A percentile compares a stretch with the other conserved stretches of the same genome.
Evolutionary conservation across 345 rosid genomes (phyloP).

Genomic region (Trapa bicornis): DNA sequence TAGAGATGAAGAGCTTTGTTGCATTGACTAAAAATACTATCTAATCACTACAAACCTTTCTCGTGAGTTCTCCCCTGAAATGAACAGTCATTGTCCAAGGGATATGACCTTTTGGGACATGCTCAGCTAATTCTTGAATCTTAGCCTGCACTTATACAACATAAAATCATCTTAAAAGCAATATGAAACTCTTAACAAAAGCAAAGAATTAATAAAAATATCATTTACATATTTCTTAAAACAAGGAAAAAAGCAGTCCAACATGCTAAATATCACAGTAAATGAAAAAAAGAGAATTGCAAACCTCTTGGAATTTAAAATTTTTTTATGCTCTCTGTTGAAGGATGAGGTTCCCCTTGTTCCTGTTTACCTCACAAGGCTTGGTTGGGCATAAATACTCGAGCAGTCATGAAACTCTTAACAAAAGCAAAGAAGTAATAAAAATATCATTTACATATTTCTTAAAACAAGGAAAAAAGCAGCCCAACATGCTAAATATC

Average conservation of each 20-base stretch:
- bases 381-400: slow-evolving; percentile 74
- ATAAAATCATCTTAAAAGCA: slow-evolving; percentile 1
- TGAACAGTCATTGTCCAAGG: slow-evolving; percentile 93
- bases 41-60: slow-evolving; percentile 46
- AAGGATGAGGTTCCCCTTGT: slow-evolving; percentile 80
- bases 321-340: slow-evolving; percentile 97
- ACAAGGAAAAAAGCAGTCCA: neutral
- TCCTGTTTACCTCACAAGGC: slow-evolving; percentile 50
- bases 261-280: neutral
- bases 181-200: neutral
- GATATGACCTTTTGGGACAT: slow-evolving; percentile 97
- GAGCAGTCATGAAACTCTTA: neutral
- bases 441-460: neutral
- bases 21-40: neutral
- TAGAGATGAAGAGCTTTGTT: neutral
- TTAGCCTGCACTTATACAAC: slow-evolving; percentile 53
- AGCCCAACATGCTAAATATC: neutral
- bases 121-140: slow-evolving; percentile 97
- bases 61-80: slow-evolving; percentile 92
- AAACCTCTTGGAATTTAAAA: slow-evolving; percentile 94
- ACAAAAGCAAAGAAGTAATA: neutral
- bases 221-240: neutral
- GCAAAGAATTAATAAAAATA: neutral
- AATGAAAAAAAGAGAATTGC: slow-evolving; percentile 2
- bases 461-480: neutral